Percentiles rank a stretch among this genome's conserved stretches.
These are phyloP conservation scores for Austroboletus eburneus DNA, from an alignment of 768 basidiomycete species.

Conservation along the genomic window DNA sequence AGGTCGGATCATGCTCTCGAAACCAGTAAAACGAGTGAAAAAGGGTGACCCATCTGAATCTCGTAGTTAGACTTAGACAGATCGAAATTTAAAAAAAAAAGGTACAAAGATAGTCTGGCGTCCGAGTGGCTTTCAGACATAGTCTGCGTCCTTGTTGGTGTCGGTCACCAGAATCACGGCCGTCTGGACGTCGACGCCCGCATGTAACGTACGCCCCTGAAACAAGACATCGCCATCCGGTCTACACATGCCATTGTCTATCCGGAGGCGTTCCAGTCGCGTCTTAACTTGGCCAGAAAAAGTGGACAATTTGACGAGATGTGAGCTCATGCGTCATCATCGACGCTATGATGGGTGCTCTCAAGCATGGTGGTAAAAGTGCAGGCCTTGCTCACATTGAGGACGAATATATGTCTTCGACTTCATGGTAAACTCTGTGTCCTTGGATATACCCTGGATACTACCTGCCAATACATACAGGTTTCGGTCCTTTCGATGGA, in stretches of 20 bases:
- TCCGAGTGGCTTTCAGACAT: conserved; percentile 17
- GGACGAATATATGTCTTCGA: conserved; percentile 1
- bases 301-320: conserved; percentile 5
- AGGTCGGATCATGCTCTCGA: not conserved
- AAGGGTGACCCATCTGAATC: conserved; percentile 8
- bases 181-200: conserved; percentile 7
- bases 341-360: not conserved
- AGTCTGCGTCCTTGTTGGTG: conserved; percentile 12
- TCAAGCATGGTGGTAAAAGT: conserved; percentile 16
- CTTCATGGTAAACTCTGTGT: conserved; percentile 11
- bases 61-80: conserved; percentile 20
- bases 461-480: conserved; percentile 16
- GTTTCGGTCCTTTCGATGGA: conserved; percentile 1
- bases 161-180: conserved; percentile 12
- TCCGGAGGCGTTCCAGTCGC: conserved; percentile 9
- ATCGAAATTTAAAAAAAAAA: conserved; percentile 24
- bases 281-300: conserved; percentile 11
- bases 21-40: not conserved
- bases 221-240: conserved; percentile 13
- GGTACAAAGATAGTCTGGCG: conserved; percentile 19
- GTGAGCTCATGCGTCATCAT: conserved; percentile 8
- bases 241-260: not conserved
- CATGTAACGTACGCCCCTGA: not conserved
- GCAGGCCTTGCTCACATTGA: conserved; percentile 11
- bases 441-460: conserved; percentile 14